A percentile compares a stretch with the other conserved stretches of the same genome.
Conservation (phyloP, 116 monocot genomes). For the Papilionanthe hybrid region DNA sequence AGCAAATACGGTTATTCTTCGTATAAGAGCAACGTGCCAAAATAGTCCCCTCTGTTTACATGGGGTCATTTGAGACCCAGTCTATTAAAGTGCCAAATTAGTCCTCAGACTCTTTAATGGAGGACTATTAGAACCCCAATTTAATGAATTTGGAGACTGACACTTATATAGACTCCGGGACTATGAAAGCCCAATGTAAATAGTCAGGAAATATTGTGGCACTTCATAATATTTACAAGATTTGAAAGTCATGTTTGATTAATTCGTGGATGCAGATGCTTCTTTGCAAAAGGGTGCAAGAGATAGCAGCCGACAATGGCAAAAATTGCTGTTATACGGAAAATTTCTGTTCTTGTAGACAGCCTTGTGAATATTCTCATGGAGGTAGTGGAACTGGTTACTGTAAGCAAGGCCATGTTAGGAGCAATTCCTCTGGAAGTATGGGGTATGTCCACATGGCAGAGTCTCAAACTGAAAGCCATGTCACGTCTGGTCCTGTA, state of each 20-base stretch:
- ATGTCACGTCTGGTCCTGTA: conserved; percentile 51
- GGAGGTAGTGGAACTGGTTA: conserved; percentile 33
- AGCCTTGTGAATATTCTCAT: conserved; percentile 60
- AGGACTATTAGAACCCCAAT: too few species aligned
- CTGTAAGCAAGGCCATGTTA: conserved; percentile 69
- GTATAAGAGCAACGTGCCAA: too few species aligned
- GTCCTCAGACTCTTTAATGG: too few species aligned
- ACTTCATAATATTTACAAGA: background rate
- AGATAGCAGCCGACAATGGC: conserved; percentile 79
- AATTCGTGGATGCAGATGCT: conserved; percentile 69
- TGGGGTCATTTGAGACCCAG: conserved; percentile 41
- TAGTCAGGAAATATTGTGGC: too few species aligned
- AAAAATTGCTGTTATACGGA: conserved; percentile 77
- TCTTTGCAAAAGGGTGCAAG: conserved; percentile 82
- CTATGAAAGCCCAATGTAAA: too few species aligned
- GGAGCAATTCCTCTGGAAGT: conserved; percentile 34
- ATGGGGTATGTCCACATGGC: conserved; percentile 61
- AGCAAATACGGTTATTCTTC: conserved; percentile 1
- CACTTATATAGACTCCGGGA: too few species aligned
- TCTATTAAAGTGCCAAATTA: background rate
- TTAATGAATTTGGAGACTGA: too few species aligned
- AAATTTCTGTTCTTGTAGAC: conserved; percentile 72
- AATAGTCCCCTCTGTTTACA: too few species aligned
- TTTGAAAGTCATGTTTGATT: conserved; percentile 1
- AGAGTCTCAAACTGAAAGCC: conserved; percentile 78